Conservation (phyloP, 129 eudicot species). For the Calendula officinalis region DNA sequence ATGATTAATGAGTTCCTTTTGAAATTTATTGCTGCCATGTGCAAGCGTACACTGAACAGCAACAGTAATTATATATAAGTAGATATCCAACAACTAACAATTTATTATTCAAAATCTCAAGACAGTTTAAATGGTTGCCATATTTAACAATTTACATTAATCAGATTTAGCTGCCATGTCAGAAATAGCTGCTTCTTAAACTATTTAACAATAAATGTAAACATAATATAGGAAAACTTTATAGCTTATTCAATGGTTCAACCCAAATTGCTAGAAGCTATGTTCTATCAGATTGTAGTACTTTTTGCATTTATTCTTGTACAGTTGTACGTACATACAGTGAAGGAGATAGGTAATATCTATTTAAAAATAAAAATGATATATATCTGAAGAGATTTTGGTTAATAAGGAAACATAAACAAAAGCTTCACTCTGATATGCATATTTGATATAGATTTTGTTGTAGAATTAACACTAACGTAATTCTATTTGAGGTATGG, state of each 20-base stretch:
- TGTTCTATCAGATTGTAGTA: neutral
- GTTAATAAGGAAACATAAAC: too few species aligned
- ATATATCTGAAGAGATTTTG: neutral
- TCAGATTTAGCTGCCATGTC: conserved; percentile 18
- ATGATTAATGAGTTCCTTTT: conserved; percentile 13
- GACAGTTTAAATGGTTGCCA: conserved; percentile 2
- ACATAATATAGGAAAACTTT: neutral
- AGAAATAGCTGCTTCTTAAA: conserved; percentile 12
- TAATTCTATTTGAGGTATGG: neutral
- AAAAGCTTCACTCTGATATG: neutral
- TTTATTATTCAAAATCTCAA: neutral
- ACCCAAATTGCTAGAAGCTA: conserved; percentile 4
- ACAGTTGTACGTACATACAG: neutral
- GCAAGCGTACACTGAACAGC: conserved; percentile 21
- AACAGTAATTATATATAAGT: conserved; percentile 5
- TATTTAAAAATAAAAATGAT: too few species aligned
- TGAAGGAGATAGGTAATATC: neutral
- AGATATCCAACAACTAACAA: neutral
- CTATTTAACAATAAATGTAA: conserved; percentile 14
- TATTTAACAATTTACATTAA: conserved; percentile 8
- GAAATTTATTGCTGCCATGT: conserved; percentile 15
- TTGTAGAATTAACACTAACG: neutral
- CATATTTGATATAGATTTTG: neutral
- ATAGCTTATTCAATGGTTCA: too few species aligned
- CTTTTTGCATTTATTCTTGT: conserved; percentile 1